Base-by-base conservation (phyloP, 306 rosid species). In the Argentina anserina region DNA sequence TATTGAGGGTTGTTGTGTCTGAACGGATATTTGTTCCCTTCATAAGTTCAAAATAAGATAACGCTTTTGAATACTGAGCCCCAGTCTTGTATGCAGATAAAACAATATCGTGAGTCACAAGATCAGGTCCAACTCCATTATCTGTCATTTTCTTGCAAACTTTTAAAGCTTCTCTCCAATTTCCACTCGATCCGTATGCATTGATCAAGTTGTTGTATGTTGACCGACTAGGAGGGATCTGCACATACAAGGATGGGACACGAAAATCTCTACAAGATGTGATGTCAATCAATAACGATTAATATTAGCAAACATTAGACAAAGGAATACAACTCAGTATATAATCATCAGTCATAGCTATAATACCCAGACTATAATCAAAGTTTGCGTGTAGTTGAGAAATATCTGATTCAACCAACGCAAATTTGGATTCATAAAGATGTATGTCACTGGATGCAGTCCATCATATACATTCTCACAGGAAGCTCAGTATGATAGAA, bases 61-160 rank as follows among this genome's bases (percentile, higher is more conserved):
- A 66, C 62, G 89, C 98, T 83, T 89, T 93, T n/a, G 87, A 85
- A 86, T 87, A 93, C 70, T 93, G 94, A 84, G 82, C 83, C 75
- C 98, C 98, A 67, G 80, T 84, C 85, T 93, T 93, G 80, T 85
- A 91, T 62, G 97, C 93, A 65, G 98, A 89, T 42, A 93, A 84
- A 67, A 93, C 80, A 76, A 89, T 93, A 75, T 93, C 91, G 86
- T 93, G 98, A 73, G 98, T 93, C 74, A 93, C 94, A 75, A 93
- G 96, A 89, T 93, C 98, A 65, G 98, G 98, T 50, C 98, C 98
- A 76, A 93, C 87, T 79, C 98, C 98, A 74, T 91, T 91, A 76
- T 91, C 97, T 20, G 97, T 87, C 98, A 93, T 93, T 86, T 84
- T 87, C 91, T 89, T 91, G 96, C 94, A 91, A 79, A 89, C 70